These are phyloP conservation scores for Citrus trifoliata DNA, from an alignment of 345 rosid species.

Conservation along the genomic window DNA sequence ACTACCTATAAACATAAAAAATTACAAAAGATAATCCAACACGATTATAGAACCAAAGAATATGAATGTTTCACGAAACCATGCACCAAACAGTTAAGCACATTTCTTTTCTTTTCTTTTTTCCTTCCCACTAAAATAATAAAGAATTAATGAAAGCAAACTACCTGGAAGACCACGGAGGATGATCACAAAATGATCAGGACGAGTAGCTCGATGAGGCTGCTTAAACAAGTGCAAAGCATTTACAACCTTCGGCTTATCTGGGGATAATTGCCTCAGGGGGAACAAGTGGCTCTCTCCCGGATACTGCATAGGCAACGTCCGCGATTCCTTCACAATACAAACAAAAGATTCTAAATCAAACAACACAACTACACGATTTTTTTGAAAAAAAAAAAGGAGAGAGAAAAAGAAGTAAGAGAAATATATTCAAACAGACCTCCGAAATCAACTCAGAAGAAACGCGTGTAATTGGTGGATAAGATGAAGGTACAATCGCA, in stretches of 20 bases:
- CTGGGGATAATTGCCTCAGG: constrained; percentile 34
- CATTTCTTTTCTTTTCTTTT: not conserved
- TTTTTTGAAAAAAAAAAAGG: not conserved
- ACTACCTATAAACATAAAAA: constrained; percentile 49
- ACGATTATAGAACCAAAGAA: not conserved
- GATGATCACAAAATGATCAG: constrained; percentile 79
- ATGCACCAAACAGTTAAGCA: constrained; percentile 3
- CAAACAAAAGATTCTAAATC: not conserved
- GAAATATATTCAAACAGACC: constrained; percentile 23
- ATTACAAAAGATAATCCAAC: not conserved
- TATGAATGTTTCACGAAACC: not conserved
- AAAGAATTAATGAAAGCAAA: not conserved
- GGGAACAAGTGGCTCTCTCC: constrained; percentile 28
- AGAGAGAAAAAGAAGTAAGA: not conserved
- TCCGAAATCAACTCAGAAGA: constrained; percentile 26
- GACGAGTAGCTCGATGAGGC: constrained; percentile 69
- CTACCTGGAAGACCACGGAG: constrained; percentile 94
- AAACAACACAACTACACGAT: not conserved
- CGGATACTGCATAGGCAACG: constrained; percentile 27
- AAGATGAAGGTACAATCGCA: constrained; percentile 22
- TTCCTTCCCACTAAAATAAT: not conserved
- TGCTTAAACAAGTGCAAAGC: constrained; percentile 66
- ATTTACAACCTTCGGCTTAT: constrained; percentile 57
- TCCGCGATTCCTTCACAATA: constrained; percentile 29
- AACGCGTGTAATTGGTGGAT: constrained; percentile 20